A percentile compares a stretch with the other conserved stretches of the same genome.
phyloP scores from a whole-genome alignment of 192 early-diverging fungal genomes.

The Allomyces arbusculus region DNA sequence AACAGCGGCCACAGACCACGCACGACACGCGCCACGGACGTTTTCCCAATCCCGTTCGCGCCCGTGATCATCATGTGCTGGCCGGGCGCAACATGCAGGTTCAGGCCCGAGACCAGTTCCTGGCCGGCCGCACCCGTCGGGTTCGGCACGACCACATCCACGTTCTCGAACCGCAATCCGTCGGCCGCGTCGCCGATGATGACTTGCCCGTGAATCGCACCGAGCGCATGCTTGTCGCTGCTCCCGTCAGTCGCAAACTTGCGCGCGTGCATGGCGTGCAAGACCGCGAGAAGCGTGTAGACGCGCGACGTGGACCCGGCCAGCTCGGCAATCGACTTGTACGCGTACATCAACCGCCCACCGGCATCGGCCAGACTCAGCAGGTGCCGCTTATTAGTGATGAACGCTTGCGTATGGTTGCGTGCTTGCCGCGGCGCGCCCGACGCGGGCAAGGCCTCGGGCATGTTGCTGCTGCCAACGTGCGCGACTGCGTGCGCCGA shows the following conservation, averaged over 20 bases:
- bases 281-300: slow-evolving; percentile 60
- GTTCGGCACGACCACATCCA: not conserved
- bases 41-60: slow-evolving; percentile 8
- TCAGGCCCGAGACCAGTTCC: not conserved
- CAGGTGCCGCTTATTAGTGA: slow-evolving; percentile 83
- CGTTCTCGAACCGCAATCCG: not conserved
- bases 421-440: slow-evolving; percentile 5
- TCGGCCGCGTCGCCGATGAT: not conserved
- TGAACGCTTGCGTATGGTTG: slow-evolving; percentile 57
- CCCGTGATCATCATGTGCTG: slow-evolving; percentile 2
- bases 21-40: not conserved
- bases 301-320: slow-evolving; percentile 77
- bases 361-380: slow-evolving; percentile 78
- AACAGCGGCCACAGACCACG: not conserved
- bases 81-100: not conserved
- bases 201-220: not conserved
- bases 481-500: not conserved
- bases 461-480: not conserved
- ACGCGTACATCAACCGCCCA: slow-evolving; percentile 91
- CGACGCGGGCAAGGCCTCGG: not conserved
- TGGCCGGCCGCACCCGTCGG: not conserved
- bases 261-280: slow-evolving; percentile 48
- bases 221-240: not conserved
- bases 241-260: not conserved
- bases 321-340: slow-evolving; percentile 79